phyloP scores from a whole-genome alignment of 306 rosid genomes.

The Quercus agrifolia region DNA sequence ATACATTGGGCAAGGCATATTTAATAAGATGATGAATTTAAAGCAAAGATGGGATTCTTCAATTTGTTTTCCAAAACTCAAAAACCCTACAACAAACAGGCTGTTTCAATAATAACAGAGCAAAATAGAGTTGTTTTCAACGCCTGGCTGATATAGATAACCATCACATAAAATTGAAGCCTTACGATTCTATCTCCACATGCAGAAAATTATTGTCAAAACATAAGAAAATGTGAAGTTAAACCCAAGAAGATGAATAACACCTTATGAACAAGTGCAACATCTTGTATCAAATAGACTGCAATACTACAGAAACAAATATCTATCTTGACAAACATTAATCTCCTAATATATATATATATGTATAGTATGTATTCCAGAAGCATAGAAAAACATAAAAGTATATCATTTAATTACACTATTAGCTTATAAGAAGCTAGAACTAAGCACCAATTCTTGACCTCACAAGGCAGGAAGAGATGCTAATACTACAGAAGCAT shows the following conservation, averaged over 20 bases:
- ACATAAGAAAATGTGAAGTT: not conserved
- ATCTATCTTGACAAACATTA: constrained; percentile 42
- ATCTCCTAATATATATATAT: constrained; percentile 50
- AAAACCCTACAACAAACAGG: constrained; percentile 6
- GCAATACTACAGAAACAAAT: constrained; percentile 17
- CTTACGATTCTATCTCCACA: constrained; percentile 2
- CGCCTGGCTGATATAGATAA: constrained; percentile 22
- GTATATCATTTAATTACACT: constrained; percentile 62
- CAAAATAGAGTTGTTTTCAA: constrained; percentile 25
- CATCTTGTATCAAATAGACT: constrained; percentile 1
- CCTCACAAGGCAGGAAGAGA: constrained; percentile 35
- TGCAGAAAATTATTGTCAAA: constrained; percentile 17
- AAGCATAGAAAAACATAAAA: constrained; percentile 28
- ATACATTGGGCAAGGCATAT: not conserved
- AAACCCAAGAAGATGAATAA: constrained; percentile 4
- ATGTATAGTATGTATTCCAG: constrained; percentile 46
- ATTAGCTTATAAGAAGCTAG: constrained; percentile 56
- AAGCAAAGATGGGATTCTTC: not conserved
- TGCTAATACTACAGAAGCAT: constrained; percentile 52
- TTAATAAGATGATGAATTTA: not conserved
- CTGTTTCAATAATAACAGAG: constrained; percentile 25
- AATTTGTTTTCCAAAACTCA: constrained; percentile 4
- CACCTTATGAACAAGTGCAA: not conserved
- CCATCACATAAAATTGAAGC: constrained; percentile 45
- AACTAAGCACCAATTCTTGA: constrained; percentile 41